Conservation (phyloP, 345 rosid species). For the Eucalyptus virginea region DNA sequence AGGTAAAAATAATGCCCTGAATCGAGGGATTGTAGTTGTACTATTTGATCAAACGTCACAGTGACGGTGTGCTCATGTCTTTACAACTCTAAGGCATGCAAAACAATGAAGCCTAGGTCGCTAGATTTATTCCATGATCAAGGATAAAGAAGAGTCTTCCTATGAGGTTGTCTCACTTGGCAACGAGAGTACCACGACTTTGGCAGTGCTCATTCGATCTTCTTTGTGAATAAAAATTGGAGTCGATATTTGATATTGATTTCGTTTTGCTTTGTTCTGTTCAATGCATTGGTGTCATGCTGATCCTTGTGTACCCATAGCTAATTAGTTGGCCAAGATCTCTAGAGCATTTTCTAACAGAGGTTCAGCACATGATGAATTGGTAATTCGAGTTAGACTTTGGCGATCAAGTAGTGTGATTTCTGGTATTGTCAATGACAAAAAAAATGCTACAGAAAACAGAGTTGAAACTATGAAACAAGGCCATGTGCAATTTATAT, state of each 20-base stretch:
- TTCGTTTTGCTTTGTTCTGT: too few relatives aligned
- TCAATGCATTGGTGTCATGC: constrained; percentile 12
- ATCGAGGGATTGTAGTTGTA: background rate
- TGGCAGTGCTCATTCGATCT: background rate
- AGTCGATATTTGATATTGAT: too few relatives aligned
- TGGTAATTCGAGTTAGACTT: too few relatives aligned
- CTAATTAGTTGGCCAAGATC: constrained; percentile 28
- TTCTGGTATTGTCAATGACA: too few relatives aligned
- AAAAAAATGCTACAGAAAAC: too few relatives aligned
- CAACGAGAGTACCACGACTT: background rate
- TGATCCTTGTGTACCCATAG: constrained; percentile 14
- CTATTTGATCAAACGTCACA: background rate
- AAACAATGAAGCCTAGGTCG: too few relatives aligned
- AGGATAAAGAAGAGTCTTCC: background rate
- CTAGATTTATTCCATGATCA: too few relatives aligned
- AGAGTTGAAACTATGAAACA: too few relatives aligned
- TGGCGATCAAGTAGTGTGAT: too few relatives aligned
- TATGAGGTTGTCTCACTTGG: background rate
- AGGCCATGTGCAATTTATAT: too few relatives aligned
- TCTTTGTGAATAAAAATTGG: background rate
- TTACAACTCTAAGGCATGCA: background rate
- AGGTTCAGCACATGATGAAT: too few relatives aligned
- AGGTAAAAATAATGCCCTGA: too few relatives aligned
- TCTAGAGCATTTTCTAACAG: constrained; percentile 12
- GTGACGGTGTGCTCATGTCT: background rate